phyloP scores from a whole-genome alignment of 768 basidiomycete genomes.

The Collybia mongolica region DNA sequence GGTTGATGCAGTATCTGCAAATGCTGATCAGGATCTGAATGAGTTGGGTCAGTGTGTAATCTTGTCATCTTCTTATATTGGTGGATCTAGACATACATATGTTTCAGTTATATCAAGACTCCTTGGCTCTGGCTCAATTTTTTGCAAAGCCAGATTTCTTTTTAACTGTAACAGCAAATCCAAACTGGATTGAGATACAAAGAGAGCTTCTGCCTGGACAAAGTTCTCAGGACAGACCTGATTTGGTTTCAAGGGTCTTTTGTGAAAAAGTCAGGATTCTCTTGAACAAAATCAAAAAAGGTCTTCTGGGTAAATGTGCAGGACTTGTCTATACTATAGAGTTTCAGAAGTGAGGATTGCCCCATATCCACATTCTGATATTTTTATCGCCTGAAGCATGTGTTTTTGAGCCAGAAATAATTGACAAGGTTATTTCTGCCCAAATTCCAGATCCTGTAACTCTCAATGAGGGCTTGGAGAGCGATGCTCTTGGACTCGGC shows the following conservation, averaged over 20 bases:
- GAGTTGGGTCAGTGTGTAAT: conserved; percentile 26
- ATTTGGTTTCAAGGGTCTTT: conserved; percentile 47
- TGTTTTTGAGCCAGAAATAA: too few species aligned
- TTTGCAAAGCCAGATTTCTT: conserved; percentile 39
- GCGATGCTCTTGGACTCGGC: too few species aligned
- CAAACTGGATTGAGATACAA: conserved; percentile 38
- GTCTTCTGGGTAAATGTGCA: conserved; percentile 38
- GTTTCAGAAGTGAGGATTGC: conserved; percentile 57
- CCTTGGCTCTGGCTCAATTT: conserved; percentile 33
- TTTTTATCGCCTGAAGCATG: too few species aligned
- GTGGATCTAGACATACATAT: conserved; percentile 34
- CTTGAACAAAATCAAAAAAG: conserved; percentile 32
- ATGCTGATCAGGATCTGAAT: conserved; percentile 17
- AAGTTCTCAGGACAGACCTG: conserved; percentile 39
- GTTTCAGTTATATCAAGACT: conserved; percentile 37
- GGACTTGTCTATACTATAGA: conserved; percentile 53
- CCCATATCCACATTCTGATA: conserved; percentile 52
- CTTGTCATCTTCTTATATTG: conserved; percentile 35
- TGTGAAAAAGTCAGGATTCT: conserved; percentile 35
- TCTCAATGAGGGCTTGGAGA: too few species aligned
- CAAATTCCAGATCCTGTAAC: too few species aligned
- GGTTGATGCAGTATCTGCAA: conserved; percentile 20
- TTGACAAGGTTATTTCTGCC: too few species aligned
- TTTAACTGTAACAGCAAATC: conserved; percentile 45
- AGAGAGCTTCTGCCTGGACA: conserved; percentile 37